A percentile compares a stretch with the other conserved stretches of the same genome.
phyloP scores from a whole-genome alignment of 192 early-diverging fungal species.

The Geranomyces michiganensis region DNA sequence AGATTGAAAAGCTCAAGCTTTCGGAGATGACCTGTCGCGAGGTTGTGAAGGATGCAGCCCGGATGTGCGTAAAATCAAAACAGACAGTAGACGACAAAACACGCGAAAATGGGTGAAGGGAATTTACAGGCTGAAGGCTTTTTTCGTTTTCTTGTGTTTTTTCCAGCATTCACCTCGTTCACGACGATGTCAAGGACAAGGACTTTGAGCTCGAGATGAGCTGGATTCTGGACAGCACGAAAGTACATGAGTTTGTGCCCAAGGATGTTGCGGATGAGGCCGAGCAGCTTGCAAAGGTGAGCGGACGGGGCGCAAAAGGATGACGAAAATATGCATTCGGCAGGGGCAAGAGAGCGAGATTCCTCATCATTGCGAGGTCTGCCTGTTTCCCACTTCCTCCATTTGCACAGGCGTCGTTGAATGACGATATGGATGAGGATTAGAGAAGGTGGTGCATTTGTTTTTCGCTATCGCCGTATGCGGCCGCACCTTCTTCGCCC shows the following conservation, averaged over 20 bases:
- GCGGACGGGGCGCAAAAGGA: constrained; percentile 4
- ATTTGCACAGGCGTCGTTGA: constrained; percentile 43
- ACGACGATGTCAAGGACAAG: constrained; percentile 98
- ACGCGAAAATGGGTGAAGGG: no score
- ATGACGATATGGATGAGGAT: constrained; percentile 58
- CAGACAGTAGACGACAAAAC: background rate
- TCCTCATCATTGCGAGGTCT: background rate
- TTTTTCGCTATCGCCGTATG: no score
- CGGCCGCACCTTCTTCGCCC: no score
- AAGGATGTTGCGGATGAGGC: constrained; percentile 85
- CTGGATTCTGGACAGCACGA: constrained; percentile 89
- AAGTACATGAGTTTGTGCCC: constrained; percentile 84
- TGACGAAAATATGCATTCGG: no score
- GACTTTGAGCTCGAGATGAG: constrained; percentile 98
- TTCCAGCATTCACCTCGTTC: constrained; percentile 84
- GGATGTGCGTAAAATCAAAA: no score
- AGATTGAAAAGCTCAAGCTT: constrained; percentile 95
- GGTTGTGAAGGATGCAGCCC: constrained; percentile 90
- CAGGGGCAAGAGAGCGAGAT: background rate
- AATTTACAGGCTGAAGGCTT: background rate
- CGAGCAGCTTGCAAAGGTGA: constrained; percentile 73
- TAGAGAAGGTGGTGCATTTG: background rate
- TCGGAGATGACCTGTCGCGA: constrained; percentile 76
- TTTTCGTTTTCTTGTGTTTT: constrained; percentile 18
- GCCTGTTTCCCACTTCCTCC: background rate